Conservation (phyloP, 208 protist genomes). For the Leishmania braziliensis region DNA sequence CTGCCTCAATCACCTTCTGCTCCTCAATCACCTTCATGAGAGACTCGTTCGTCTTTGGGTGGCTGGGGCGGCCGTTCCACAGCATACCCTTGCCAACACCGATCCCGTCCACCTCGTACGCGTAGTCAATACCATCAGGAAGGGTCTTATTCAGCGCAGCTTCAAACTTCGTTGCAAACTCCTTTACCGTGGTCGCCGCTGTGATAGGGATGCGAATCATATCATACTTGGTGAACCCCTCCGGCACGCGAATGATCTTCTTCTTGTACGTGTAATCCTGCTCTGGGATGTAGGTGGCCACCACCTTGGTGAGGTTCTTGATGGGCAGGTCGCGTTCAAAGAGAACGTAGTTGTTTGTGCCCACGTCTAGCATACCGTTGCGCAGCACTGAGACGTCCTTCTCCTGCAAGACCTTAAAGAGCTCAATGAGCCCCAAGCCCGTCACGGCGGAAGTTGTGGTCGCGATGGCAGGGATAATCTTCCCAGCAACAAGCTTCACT, state of each 20-base stretch:
- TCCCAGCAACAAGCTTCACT: conserved; percentile 95
- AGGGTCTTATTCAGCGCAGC: conserved; percentile 58
- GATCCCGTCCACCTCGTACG: conserved; percentile 79
- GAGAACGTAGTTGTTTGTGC: conserved; percentile 90
- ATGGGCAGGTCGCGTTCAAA: conserved; percentile 86
- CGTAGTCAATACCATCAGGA: conserved; percentile 29
- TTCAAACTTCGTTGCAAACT: conserved; percentile 60
- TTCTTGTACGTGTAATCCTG: conserved; percentile 90
- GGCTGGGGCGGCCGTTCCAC: conserved; percentile 76
- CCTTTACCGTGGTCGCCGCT: conserved; percentile 63
- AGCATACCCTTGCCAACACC: conserved; percentile 85
- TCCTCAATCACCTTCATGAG: conserved; percentile 85
- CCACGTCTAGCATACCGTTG: conserved; percentile 89
- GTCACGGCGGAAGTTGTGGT: conserved; percentile 99
- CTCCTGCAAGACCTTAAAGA: conserved; percentile 96
- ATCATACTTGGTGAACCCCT: conserved; percentile 91
- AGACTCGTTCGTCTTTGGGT: conserved; percentile 74
- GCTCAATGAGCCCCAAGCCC: conserved; percentile 97
- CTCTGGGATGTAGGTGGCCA: conserved; percentile 82
- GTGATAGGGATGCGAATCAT: conserved; percentile 67
- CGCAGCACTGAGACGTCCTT: conserved; percentile 78
- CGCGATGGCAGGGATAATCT: conserved; percentile 99
- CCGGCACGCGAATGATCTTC: conserved; percentile 78
- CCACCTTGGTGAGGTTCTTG: conserved; percentile 67
- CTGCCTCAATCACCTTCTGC: conserved; percentile 70